phyloP scores from a whole-genome alignment of 2,329 filamentous ascomycete genomes.

The Arthrobotrys pseudoclavata region DNA sequence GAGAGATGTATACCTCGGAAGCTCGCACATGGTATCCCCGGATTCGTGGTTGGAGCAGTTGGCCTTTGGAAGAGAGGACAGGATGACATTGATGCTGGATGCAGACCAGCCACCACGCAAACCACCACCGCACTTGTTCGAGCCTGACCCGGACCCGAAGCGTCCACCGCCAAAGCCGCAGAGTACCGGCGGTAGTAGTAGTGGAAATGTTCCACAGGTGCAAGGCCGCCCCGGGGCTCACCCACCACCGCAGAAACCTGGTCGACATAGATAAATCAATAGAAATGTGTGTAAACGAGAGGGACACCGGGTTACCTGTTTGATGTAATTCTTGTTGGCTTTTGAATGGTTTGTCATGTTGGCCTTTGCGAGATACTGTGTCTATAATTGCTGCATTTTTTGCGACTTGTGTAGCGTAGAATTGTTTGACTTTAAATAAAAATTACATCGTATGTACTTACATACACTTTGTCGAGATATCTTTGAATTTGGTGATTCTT shows the following conservation, averaged over 20 bases:
- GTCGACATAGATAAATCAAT: slow-evolving; percentile 6
- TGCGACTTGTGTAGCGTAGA: slow-evolving; percentile 26
- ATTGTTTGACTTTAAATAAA: not conserved
- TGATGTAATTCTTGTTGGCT: slow-evolving; percentile 7
- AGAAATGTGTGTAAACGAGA: not conserved
- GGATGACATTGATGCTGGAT: slow-evolving; percentile 82
- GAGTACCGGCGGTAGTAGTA: slow-evolving; percentile 57
- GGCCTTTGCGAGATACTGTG: slow-evolving; percentile 10
- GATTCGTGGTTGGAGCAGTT: slow-evolving; percentile 85
- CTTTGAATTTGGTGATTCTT: not conserved
- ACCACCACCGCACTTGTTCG: slow-evolving; percentile 87
- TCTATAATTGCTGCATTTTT: slow-evolving; percentile 30
- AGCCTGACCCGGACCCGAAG: slow-evolving; percentile 75
- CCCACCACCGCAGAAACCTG: slow-evolving; percentile 4
- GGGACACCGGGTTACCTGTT: not conserved
- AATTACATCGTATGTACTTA: not conserved
- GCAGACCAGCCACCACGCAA: slow-evolving; percentile 72
- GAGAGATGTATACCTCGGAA: slow-evolving; percentile 87
- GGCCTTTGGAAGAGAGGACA: slow-evolving; percentile 81
- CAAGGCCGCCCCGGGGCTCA: not conserved
- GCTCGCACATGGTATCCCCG: slow-evolving; percentile 92
- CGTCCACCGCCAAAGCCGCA: slow-evolving; percentile 65
- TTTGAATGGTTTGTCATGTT: slow-evolving; percentile 3
- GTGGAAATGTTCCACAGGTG: slow-evolving; percentile 58
- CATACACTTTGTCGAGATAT: not conserved